These are phyloP conservation scores for Alternaria dauci DNA, from an alignment of 2,329 filamentous ascomycete genomes.

Conservation along the genomic window DNA sequence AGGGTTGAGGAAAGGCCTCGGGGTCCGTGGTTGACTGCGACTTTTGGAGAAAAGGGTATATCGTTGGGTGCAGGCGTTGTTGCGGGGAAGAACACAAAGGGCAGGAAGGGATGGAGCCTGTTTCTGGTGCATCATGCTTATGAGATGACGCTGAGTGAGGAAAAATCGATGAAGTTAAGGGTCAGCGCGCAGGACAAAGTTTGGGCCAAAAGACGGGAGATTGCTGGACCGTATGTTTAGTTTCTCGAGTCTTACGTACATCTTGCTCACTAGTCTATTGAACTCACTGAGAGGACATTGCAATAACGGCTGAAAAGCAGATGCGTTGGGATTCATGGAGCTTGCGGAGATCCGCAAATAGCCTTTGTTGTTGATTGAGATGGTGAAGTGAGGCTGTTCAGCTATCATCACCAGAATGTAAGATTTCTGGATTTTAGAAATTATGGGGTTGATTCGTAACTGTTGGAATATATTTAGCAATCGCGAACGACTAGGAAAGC, in stretches of 20 bases:
- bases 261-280: not conserved
- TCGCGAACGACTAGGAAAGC: not conserved
- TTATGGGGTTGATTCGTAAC: not conserved
- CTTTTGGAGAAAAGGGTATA: conserved; percentile 13
- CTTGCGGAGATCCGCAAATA: not conserved
- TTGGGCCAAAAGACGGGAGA: conserved; percentile 1
- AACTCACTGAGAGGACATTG: not conserved
- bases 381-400: not conserved
- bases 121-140: conserved; percentile 1
- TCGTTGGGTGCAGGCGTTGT: not conserved
- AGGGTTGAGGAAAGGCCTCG: conserved; percentile 25
- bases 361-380: not conserved
- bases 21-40: conserved; percentile 10
- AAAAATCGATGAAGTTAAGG: not conserved
- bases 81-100: not conserved
- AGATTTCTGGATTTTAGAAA: not conserved
- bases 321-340: conserved; percentile 2
- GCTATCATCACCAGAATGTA: not conserved
- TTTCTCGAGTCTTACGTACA: not conserved
- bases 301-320: conserved; percentile 4
- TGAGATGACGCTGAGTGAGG: not conserved
- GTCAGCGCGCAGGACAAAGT: not conserved
- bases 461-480: not conserved
- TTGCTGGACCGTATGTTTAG: not conserved
- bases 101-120: not conserved